A percentile compares a stretch with the other conserved stretches of the same genome.
phyloP scores from a whole-genome alignment of 2,329 filamentous ascomycete genomes.

The Ophiostoma sp. region DNA sequence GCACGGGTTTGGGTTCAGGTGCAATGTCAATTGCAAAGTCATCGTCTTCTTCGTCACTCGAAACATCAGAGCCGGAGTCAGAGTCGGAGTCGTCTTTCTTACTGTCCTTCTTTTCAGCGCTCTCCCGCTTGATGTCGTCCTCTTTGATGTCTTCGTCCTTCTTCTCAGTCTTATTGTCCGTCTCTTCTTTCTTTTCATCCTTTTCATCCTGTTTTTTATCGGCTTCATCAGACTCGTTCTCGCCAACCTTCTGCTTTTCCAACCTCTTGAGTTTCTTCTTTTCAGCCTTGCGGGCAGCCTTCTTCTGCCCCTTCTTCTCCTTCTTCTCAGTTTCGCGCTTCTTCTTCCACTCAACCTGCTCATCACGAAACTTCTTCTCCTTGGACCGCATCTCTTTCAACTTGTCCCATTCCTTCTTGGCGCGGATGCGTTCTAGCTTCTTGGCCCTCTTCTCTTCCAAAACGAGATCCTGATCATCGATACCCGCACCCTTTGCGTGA shows the following conservation, averaged over 20 bases:
- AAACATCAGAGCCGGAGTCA: constrained; percentile 3
- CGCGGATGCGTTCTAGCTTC: background rate
- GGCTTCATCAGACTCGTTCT: background rate
- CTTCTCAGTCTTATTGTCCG: background rate
- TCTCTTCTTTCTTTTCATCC: background rate
- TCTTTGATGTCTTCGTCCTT: background rate
- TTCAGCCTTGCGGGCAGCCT: background rate
- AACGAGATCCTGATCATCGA: constrained; percentile 23
- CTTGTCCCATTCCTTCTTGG: constrained; percentile 11
- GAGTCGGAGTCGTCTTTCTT: background rate
- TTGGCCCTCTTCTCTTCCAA: constrained; percentile 18
- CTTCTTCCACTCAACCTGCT: constrained; percentile 13
- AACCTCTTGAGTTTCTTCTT: constrained; percentile 30
- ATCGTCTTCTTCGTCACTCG: background rate
- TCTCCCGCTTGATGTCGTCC: background rate
- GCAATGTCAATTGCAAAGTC: constrained; percentile 5
- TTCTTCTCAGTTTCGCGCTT: constrained; percentile 15
- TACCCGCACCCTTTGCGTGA: constrained; percentile 38
- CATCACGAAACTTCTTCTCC: constrained; percentile 15
- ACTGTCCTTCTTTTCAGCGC: background rate
- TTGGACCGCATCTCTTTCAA: constrained; percentile 12
- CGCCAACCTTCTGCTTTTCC: background rate
- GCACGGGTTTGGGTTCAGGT: constrained; percentile 15
- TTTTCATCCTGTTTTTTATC: background rate
- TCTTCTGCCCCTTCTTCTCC: constrained; percentile 31